Percentiles rank a stretch among this genome's conserved stretches.
These are phyloP conservation scores for Malus hybrid DNA, from an alignment of 331 rosid species.

Conservation along the genomic window DNA sequence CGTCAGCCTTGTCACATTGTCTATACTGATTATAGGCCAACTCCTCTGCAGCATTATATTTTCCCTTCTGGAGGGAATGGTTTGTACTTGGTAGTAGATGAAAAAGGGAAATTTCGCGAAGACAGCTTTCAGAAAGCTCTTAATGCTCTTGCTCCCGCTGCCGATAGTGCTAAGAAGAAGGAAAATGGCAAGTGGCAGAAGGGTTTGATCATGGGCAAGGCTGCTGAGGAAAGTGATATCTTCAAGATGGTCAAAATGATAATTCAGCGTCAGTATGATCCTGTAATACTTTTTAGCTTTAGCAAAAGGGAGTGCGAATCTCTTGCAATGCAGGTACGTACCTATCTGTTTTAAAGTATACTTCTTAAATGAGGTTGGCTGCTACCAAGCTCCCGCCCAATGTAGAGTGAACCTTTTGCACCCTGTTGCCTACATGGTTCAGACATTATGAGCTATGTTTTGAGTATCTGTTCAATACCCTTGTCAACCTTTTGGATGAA, in stretches of 20 bases:
- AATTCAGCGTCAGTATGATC: slow-evolving; percentile 89
- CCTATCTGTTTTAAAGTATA: not conserved
- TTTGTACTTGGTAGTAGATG: slow-evolving; percentile 82
- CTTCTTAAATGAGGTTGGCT: not conserved
- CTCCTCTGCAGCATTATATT: slow-evolving; percentile 92
- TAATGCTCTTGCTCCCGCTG: slow-evolving; percentile 59
- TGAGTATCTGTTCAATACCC: not conserved
- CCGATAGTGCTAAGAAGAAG: slow-evolving; percentile 52
- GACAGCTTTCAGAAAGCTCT: slow-evolving; percentile 79
- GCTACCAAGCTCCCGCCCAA: not conserved
- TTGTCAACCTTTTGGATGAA: not conserved
- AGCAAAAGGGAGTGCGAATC: slow-evolving; percentile 95
- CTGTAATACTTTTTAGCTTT: slow-evolving; percentile 90
- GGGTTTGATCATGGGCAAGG: slow-evolving; percentile 53
- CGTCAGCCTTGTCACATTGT: slow-evolving; percentile 93
- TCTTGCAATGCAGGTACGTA: slow-evolving; percentile 92
- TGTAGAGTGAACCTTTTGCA: not conserved
- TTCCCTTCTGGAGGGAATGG: slow-evolving; percentile 88
- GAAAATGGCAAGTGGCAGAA: slow-evolving; percentile 68
- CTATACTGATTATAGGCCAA: slow-evolving; percentile 92
- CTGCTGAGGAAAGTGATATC: slow-evolving; percentile 77
- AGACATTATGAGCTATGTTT: not conserved
- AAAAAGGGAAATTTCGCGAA: slow-evolving; percentile 76
- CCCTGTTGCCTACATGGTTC: not conserved
- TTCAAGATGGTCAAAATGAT: slow-evolving; percentile 99